These are phyloP conservation scores for Fraxinus floribunda DNA, from an alignment of 305 asterid genomes.

Conservation along the genomic window DNA sequence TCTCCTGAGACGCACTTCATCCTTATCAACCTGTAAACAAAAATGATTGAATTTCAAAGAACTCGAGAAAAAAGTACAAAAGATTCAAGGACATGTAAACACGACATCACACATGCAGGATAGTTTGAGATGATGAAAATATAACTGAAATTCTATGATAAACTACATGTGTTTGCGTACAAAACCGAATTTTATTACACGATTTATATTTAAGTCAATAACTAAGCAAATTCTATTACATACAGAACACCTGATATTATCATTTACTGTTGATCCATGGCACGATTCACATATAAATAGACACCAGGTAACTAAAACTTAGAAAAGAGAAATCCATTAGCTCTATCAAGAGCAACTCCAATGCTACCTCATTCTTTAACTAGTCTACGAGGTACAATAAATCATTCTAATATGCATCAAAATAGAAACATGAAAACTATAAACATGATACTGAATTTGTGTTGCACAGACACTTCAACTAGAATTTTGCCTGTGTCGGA, in stretches of 20 bases:
- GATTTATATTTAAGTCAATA: conserved; percentile 4
- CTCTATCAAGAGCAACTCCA: neutral
- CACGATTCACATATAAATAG: neutral
- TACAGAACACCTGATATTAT: neutral
- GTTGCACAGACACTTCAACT: neutral
- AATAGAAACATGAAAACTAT: neutral
- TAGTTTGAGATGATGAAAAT: conserved; percentile 5
- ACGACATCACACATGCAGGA: neutral
- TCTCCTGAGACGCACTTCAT: conserved; percentile 96
- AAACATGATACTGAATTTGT: conserved; percentile 11
- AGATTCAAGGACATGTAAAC: neutral
- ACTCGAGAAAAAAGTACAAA: conserved; percentile 9
- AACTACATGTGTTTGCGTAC: conserved; percentile 3
- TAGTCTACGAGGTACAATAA: neutral
- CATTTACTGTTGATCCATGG: neutral
- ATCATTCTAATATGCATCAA: neutral
- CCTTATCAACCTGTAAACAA: conserved; percentile 81
- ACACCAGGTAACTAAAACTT: neutral
- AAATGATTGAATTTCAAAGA: conserved; percentile 18
- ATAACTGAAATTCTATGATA: conserved; percentile 4
- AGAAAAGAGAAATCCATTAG: neutral
- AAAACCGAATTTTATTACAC: neutral
- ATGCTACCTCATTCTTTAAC: neutral
- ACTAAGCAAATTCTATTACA: neutral
- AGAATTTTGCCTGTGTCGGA: neutral